Evolutionary conservation across 2,329 filamentous ascomycete species (phyloP).

Genomic region (Pseudogymnoascus sp.): DNA sequence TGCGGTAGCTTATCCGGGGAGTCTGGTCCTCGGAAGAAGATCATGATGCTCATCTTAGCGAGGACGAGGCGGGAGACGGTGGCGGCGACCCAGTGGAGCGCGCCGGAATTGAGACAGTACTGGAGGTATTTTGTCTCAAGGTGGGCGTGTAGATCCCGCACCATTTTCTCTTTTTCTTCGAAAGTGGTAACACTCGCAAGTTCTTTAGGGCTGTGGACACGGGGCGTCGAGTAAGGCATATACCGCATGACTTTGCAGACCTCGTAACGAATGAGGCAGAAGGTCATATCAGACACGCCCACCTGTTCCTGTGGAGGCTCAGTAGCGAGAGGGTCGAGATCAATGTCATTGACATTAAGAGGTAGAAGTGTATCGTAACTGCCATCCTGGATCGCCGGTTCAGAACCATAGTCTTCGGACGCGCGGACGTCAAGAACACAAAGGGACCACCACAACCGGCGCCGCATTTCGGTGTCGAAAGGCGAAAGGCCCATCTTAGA

Average conservation of each 20-base stretch:
- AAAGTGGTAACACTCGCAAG: constrained; percentile 15
- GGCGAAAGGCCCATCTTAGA: constrained; percentile 45
- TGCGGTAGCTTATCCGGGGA: constrained; percentile 25
- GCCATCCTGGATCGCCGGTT: constrained; percentile 49
- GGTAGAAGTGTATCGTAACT: constrained; percentile 51
- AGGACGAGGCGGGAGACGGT: constrained; percentile 33
- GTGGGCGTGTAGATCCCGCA: constrained; percentile 24
- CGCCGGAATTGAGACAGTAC: constrained; percentile 32
- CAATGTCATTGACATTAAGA: constrained; percentile 40
- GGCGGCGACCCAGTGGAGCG: constrained; percentile 44
- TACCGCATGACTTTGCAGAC: constrained; percentile 25
- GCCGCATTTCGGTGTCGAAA: constrained; percentile 52
- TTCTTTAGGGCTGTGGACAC: constrained; percentile 13
- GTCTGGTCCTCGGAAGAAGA: constrained; percentile 26
- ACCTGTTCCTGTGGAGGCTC: constrained; percentile 18
- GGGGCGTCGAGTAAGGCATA: background rate
- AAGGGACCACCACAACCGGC: constrained; percentile 53
- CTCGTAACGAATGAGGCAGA: constrained; percentile 30
- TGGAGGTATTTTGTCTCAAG: constrained; percentile 27
- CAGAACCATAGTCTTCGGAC: constrained; percentile 55
- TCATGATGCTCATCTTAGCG: constrained; percentile 32
- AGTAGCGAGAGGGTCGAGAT: constrained; percentile 33
- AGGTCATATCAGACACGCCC: constrained; percentile 33
- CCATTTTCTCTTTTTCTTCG: constrained; percentile 27
- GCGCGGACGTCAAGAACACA: constrained; percentile 52